A percentile compares a stretch with the other conserved stretches of the same genome.
Evolutionary conservation across 129 eudicot genomes (phyloP).

Genomic region (Escallonia rubra): DNA sequence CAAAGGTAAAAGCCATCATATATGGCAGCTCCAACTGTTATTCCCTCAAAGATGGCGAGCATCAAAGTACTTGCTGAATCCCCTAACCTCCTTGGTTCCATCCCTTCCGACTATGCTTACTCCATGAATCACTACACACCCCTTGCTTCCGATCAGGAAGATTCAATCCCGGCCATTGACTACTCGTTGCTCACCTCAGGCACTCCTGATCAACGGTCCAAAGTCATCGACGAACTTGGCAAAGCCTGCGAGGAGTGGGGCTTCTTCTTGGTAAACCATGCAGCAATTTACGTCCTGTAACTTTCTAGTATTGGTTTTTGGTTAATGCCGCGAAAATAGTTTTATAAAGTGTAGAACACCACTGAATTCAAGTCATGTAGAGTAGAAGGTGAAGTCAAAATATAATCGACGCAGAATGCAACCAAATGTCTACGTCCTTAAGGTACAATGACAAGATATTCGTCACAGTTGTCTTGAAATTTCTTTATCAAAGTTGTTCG

Average conservation of each 20-base stretch:
- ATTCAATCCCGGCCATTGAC: conserved; percentile 30
- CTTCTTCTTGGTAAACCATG: conserved; percentile 31
- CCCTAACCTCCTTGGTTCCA: conserved; percentile 13
- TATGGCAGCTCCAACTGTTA: no score
- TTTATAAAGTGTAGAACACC: no score
- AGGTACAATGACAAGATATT: no score
- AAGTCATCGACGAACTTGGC: conserved; percentile 22
- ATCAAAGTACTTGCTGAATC: conserved; percentile 55
- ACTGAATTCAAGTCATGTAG: no score
- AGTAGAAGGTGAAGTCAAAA: no score
- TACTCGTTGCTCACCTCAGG: conserved; percentile 21
- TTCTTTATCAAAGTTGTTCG: no score
- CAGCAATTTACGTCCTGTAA: no score
- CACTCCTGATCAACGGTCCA: conserved; percentile 17
- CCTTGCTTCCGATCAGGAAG: not conserved
- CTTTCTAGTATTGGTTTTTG: no score
- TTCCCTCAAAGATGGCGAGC: not conserved
- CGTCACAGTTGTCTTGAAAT: no score
- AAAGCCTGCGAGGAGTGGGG: conserved; percentile 46
- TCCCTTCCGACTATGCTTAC: not conserved
- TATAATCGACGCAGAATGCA: no score
- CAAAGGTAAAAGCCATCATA: no score
- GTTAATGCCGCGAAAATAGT: no score
- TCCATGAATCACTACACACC: not conserved
- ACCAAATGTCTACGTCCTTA: not conserved